Evolutionary conservation across 352 stramenopile genomes (phyloP), one percentile per base, ranked within the genome.

Genomic region (Pythium plurisporium): DNA sequence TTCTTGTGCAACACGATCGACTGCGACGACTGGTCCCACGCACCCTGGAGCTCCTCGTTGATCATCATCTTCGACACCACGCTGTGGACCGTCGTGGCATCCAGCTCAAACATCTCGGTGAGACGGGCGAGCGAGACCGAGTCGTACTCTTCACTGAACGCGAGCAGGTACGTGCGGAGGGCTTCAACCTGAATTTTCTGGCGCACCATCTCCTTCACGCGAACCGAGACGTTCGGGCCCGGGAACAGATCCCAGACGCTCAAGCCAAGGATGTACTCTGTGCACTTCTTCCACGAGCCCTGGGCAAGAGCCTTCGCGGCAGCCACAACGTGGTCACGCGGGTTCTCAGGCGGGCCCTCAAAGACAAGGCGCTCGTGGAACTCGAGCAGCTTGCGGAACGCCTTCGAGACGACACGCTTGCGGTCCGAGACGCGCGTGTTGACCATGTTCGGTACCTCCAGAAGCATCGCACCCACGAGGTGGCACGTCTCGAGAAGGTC

Each of bases 21-120:
- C 73, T 98, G 86, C 50, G 97, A 99, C 14, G 93, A 94, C 80
- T 99, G 95, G 79, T 99, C 96, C 96, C 96, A 99, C 38, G 86
- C 96, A 41, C 92, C 97, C 62, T 95, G 87, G 4, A 99, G 81
- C 72, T 99, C 96, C 45, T 96, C 85, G 64, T 98, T 98, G 79
- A 99, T 98, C 83, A 99, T 99, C 96, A 99, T 99, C 72, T 99
- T 99, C 45, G 90, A 98, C 30, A 99, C 91, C n/a, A 99, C 88
- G 54, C 81, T 95, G 79, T 99, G 96, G 50, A 98, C 95, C 36
- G 95, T 96, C 73, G 94, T 97, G 56, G 96, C 91, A 23, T 93
- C 86, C 49, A 99, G 86, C 54, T 98, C 94, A 73, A 99, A 99
- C 89, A 98, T 99, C 57, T 95, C 87, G 67, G 92, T 98, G 27